Evolutionary conservation across 768 basidiomycete species (phyloP).

Genomic region (Pseudohyphozyma bogoriensis): DNA sequence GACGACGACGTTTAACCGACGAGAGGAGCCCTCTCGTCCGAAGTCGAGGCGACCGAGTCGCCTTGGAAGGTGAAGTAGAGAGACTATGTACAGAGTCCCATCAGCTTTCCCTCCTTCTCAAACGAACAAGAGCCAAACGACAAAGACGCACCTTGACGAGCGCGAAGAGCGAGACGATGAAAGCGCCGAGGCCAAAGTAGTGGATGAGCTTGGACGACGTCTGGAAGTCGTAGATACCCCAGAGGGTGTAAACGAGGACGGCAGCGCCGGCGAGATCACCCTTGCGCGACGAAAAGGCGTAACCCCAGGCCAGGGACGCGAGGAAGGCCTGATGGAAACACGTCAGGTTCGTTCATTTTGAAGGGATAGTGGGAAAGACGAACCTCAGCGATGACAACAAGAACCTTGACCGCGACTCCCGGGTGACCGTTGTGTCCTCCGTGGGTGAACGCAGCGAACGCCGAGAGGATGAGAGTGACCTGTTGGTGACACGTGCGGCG

Average conservation of each 20-base stretch:
- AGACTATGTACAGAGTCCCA: conserved; percentile 36
- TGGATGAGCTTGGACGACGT: conserved; percentile 62
- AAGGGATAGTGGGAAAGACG: too few relatives aligned
- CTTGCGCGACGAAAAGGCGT: conserved; percentile 79
- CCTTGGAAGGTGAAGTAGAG: conserved; percentile 20
- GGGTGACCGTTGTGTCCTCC: conserved; percentile 28
- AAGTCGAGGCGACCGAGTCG: too few relatives aligned
- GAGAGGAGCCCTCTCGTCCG: too few relatives aligned
- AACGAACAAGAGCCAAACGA: conserved; percentile 29
- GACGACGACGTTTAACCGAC: too few relatives aligned
- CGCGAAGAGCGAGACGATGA: conserved; percentile 73
- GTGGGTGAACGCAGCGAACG: conserved; percentile 64
- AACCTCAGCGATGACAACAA: conserved; percentile 67
- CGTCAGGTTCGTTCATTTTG: too few relatives aligned
- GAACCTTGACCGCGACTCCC: conserved; percentile 71
- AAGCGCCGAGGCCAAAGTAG: conserved; percentile 76
- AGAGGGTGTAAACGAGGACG: conserved; percentile 43
- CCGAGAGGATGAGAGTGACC: conserved; percentile 69
- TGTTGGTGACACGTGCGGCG: conserved; percentile 62
- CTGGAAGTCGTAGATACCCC: conserved; percentile 3
- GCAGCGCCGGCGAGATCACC: conserved; percentile 88
- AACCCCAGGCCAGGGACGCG: conserved; percentile 46
- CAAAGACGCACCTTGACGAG: conserved; percentile 59
- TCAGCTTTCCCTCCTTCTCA: conserved; percentile 36
- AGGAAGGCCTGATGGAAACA: conserved; percentile 14